Percentiles rank a stretch among this genome's conserved stretches.
Evolutionary conservation across 176 grass and related monocot species (phyloP).

Genomic region (Rhynchospora breviuscula): DNA sequence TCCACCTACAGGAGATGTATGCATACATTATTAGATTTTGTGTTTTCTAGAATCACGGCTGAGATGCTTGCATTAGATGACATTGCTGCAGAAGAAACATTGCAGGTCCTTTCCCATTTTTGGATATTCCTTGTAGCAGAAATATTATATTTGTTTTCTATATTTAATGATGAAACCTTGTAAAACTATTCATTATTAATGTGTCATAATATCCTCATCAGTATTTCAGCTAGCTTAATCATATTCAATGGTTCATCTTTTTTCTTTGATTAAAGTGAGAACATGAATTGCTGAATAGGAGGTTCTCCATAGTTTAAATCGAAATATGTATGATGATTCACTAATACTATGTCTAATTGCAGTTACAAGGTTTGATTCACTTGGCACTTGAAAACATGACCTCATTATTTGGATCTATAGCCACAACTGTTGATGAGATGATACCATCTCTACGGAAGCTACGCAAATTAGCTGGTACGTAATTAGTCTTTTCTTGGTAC

Average conservation of each 20-base stretch:
- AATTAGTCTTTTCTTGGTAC: neutral
- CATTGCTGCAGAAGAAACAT: conserved; percentile 90
- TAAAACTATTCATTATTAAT: conserved; percentile 3
- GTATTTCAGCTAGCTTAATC: neutral
- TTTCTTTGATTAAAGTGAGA: neutral
- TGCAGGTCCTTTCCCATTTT: conserved; percentile 43
- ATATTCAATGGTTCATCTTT: neutral
- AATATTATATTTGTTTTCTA: conserved; percentile 16
- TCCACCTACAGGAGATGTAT: conserved; percentile 82
- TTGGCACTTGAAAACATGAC: conserved; percentile 82
- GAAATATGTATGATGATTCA: conserved; percentile 25
- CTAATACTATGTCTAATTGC: conserved; percentile 31
- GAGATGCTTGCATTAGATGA: conserved; percentile 97
- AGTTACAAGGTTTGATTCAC: conserved; percentile 90
- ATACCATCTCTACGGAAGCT: conserved; percentile 74
- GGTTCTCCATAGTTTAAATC: conserved; percentile 1
- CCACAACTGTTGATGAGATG: conserved; percentile 46
- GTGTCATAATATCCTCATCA: neutral
- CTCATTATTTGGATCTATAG: conserved; percentile 63
- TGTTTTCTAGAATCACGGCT: conserved; percentile 79
- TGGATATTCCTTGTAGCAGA: neutral
- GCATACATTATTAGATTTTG: conserved; percentile 57
- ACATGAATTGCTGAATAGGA: neutral
- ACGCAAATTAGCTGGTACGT: conserved; percentile 67
- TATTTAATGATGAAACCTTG: neutral